Evolutionary conservation across 768 basidiomycete genomes (phyloP), one percentile per base, ranked within the genome.

Genomic region (Astraeus odoratus): DNA sequence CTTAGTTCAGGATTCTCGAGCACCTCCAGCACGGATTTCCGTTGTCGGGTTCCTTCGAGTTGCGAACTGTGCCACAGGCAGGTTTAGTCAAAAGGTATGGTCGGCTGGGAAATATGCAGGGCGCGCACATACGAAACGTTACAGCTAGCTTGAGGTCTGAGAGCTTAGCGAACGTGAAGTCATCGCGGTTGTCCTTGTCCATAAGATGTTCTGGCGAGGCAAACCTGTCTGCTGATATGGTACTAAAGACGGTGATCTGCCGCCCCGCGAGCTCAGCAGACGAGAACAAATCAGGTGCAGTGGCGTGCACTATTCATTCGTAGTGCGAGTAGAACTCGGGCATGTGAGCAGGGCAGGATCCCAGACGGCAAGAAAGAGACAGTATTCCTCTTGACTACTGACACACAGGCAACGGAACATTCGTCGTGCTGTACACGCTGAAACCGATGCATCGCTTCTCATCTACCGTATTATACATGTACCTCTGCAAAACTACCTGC

Each of bases 151-250:
- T 93, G 48, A 96, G 75, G 62, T 94, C 88, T 43, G 86, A 87
- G 16, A 93, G 78, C 60, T 85, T 85, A 5, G 91, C 93, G 59
- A 95, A 96, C 2, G 90, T 92, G 56, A 93, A 90, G 63, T 96
- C 92, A 55, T 92, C 87, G 27, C 85, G 73, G 57, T 80, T 77
- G 52, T 77, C 77, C 52, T 77, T 77, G 63, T 77, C 76, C 76
- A 77, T 78, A 43, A 26, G 26, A n/a, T n/a, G n/a, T n/a, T n/a
- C n/a, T n/a, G n/a, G n/a, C n/a, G n/a, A n/a, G n/a, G n/a, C n/a
- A n/a, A n/a, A n/a, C n/a, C n/a, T n/a, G n/a, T n/a, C n/a, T 12
- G 37, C 9, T n/a, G 20, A 19, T 13, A 23, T 22, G 6, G 20
- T 37, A 13, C 2, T 15, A 22, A 20, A 13, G 15, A 15, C 37